Base-by-base conservation (phyloP, 306 rosid genomes). In the Medicago arabica region DNA sequence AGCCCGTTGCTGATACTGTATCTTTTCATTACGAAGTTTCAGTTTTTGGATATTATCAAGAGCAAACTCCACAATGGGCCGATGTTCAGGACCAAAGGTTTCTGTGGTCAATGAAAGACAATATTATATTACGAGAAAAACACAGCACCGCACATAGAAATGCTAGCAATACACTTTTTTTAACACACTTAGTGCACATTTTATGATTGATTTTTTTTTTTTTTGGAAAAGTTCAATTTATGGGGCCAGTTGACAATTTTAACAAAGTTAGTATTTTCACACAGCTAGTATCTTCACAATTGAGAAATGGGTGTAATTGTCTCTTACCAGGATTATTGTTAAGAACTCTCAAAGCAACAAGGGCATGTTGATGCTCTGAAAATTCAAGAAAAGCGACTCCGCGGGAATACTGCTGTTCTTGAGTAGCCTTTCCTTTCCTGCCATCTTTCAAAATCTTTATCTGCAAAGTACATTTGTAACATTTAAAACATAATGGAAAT, bases 21-120 rank as follows among this genome's bases (percentile, higher is more conserved):
- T 76, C 83, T 82, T 90, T 1, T 82, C 83, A 12, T 89, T 89
- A 23, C 96, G 84, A 41, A 83, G 78, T 83, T 90, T 90, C 82
- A 95, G 53, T 7, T 84, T 85, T 76, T 89, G 93, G 82, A 95
- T 91, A 75, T 95, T 92, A 79, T 95, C 97, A 50, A 95, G 58
- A 55, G 99, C 97, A 55, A 95, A 95, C 91, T 95, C 99, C 71
- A 95, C 96, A n/a, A 95, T 90, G 0, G 97, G 99, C 7, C 99
- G 93, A 75, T 90, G 86, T 40, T 84, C 93, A n/a, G 90, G 80
- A 77, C 96, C 96, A 82, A 95, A 95, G 61, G 97, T 92, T 83
- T 85, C 99, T 89, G 64, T 71, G 73, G 71, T 70, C 76, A 61
- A 54, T 34, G 69, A 78, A 23, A 79, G 43, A 72, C 18, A 61